Evolutionary conservation across 257 asterid genomes (phyloP), one percentile per base, ranked within the genome.

Genomic region (Fraxinus anomala): DNA sequence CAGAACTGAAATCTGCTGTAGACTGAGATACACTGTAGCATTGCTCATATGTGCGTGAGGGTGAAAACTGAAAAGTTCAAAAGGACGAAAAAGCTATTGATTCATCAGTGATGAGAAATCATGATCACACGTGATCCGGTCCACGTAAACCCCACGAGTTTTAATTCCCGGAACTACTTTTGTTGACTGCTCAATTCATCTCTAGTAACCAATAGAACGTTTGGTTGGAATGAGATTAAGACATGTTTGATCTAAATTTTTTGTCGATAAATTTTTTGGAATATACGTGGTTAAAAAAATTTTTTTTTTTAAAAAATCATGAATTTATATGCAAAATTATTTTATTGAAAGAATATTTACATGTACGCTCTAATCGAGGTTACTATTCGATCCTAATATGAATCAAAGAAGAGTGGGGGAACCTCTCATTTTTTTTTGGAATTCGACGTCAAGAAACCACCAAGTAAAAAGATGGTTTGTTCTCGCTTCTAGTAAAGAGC

Each of bases 101-200:
- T 77, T 73, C 75, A 68, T 44, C 59, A 28, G 31, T 39, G 31
- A 3, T 21, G 17, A 61, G 17, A 10, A 79, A 66, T 84, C 44
- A 78, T 84, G 51, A 73, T 39, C 65, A 37, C 85, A 86, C 87
- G 87, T 81, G 89, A 24, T 40, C 14, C 9, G 12, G 42, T 51
- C 33, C 74, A 30, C 80, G 68, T 70, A 28, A 14, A 8, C 44
- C 56, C 63, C 51, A 37, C 70, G 24, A 61, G 16, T 33, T 17
- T 77, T 76, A 63, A 16, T 36, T 59, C 39, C 5, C 2, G 9
- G 36, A 12, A 65, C 49, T 65, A 73, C 69, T 40, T 76, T 66
- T 40, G 49, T 49, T 73, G 42, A 42, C 36, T 30, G 34, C 24
- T 11, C 17, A 40, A 59, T 10, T 56, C 28, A 21, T 59, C 28